A percentile compares a stretch with the other conserved stretches of the same genome.
phyloP scores from a whole-genome alignment of 2,329 filamentous ascomycete genomes.

The Sporothrix dimorphospora region DNA sequence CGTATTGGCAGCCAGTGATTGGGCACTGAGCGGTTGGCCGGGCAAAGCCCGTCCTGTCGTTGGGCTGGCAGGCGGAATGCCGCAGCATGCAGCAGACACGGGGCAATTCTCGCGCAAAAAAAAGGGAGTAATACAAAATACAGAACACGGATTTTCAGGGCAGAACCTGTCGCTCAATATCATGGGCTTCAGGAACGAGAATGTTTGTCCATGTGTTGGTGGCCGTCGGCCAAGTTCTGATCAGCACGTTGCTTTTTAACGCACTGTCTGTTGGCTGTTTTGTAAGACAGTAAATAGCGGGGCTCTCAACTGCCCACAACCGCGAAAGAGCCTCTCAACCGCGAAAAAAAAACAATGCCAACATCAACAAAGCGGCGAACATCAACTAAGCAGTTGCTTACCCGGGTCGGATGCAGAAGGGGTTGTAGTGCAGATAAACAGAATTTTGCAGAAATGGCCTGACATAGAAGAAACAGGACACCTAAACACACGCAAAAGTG shows the following conservation, averaged over 20 bases:
- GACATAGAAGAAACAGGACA: not conserved
- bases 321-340: not conserved
- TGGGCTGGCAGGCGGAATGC: conserved; percentile 1
- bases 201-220: not conserved
- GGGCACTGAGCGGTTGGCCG: conserved; percentile 11
- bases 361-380: not conserved
- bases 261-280: not conserved
- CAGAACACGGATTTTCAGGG: not conserved
- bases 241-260: not conserved
- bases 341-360: not conserved
- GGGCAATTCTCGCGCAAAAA: conserved; percentile 17
- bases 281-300: not conserved
- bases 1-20: not conserved
- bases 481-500: not conserved
- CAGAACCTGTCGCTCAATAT: not conserved
- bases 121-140: not conserved
- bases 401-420: not conserved
- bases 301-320: not conserved
- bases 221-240: not conserved
- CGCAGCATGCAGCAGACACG: conserved; percentile 19
- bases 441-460: not conserved
- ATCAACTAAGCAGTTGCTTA: not conserved
- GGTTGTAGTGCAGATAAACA: conserved; percentile 3
- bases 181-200: not conserved
- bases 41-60: not conserved